Base-by-base conservation (phyloP, 2,329 filamentous ascomycete genomes). In the Cadophora malorum region DNA sequence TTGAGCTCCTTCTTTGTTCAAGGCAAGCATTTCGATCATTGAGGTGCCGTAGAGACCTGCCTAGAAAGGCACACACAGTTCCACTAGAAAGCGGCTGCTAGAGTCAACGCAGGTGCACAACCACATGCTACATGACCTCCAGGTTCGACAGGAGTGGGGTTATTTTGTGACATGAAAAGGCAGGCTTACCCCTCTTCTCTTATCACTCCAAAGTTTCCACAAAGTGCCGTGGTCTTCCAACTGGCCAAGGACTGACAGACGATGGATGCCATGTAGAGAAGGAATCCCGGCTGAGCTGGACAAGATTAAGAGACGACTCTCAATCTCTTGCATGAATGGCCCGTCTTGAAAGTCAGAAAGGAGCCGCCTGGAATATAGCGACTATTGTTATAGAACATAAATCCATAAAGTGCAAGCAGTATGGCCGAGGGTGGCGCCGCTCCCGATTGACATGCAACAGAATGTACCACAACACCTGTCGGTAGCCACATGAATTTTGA, bases 371-470 rank as follows among this genome's bases (percentile, higher is more conserved):
- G 10, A 10, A 14, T 45, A 7, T 49, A 1, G 4, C 7, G 45
- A 5, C 19, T 49, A 5, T 21, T 21, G n/a, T 19, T 14, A 25
- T 14, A 25, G 1, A 3, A 19, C 10, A 21, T 7, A 4, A 41
- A 3, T 41, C 23, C 35, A 10, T 28, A n/a, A 59, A 59, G 35
- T 45, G 21, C 33, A 45, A 38, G 8, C 21, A 41, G 28, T 59
- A 33, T 45, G 56, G 56, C 56, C 56, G 56, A 59, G 33, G 56
- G 33, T 41, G 56, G 33, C 56, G 56, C 56, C 56, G 56, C 45
- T 45, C 35, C 10, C 38, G 33, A 19, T 16, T 41, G 33, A 45
- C 55, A 25, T 21, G 56, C 9, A 59, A 45, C 35, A 12, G 12
- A 23, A 35, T 59, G 56, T 59, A 16, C 6, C n/a, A 59, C 56